These are phyloP conservation scores for Syncephalastrum sp. DNA, from an alignment of 371 early-diverging fungal species.

Conservation along the genomic window DNA sequence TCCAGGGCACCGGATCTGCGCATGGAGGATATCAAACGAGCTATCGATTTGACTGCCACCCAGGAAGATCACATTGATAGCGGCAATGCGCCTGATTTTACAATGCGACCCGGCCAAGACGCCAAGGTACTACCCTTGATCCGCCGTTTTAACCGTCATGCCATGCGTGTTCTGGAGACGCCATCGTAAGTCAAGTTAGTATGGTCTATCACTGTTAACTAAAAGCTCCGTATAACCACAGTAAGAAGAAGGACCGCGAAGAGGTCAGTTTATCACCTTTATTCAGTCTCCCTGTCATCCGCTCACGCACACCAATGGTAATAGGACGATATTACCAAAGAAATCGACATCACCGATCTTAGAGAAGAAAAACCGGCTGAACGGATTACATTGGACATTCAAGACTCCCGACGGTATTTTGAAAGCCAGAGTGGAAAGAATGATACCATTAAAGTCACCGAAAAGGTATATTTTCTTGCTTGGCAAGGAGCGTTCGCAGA, in stretches of 20 bases:
- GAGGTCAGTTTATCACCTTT: too few species aligned
- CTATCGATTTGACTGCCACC: constrained; percentile 81
- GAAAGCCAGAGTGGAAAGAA: constrained; percentile 65
- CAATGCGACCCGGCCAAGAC: constrained; percentile 79
- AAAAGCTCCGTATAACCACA: too few species aligned
- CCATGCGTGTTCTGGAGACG: constrained; percentile 75
- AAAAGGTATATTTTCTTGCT: constrained; percentile 12
- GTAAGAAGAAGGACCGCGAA: too few species aligned
- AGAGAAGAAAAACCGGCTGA: constrained; percentile 48
- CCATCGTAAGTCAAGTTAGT: constrained; percentile 23
- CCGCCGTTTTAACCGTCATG: constrained; percentile 87
- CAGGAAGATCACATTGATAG: constrained; percentile 77
- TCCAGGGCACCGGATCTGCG: constrained; percentile 50
- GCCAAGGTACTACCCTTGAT: constrained; percentile 77
- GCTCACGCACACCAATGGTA: neutral
- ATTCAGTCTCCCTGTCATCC: too few species aligned
- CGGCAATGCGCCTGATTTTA: constrained; percentile 84
- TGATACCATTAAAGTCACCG: constrained; percentile 20
- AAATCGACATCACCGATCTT: constrained; percentile 68
- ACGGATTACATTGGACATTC: constrained; percentile 64
- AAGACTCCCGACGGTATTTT: constrained; percentile 76
- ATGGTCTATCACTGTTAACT: too few species aligned
- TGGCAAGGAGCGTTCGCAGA: too few species aligned
- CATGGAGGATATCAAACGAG: constrained; percentile 57
- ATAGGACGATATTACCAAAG: constrained; percentile 24